These are phyloP conservation scores for Leccinum olivaceopallidum DNA, from an alignment of 768 basidiomycete genomes.

Conservation along the genomic window DNA sequence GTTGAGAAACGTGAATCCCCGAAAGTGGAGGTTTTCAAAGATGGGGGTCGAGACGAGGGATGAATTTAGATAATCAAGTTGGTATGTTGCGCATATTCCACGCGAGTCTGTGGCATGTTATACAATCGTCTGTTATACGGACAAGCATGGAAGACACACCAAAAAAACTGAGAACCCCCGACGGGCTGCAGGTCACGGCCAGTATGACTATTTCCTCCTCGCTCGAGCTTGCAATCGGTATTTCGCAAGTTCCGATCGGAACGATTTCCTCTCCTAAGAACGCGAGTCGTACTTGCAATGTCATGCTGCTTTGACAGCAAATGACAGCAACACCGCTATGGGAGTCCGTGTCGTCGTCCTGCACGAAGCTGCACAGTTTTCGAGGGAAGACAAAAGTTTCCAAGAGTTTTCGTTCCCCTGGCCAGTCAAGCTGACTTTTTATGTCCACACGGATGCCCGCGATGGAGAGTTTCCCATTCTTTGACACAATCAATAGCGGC, in stretches of 20 bases:
- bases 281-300: constrained; percentile 24
- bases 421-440: constrained; percentile 27
- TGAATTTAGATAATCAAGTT: constrained; percentile 29
- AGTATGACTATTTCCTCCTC: background rate
- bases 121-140: background rate
- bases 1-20: constrained; percentile 17
- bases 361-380: constrained; percentile 30
- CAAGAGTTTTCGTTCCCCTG: constrained; percentile 28
- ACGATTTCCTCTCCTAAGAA: constrained; percentile 22
- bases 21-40: constrained; percentile 23
- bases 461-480: constrained; percentile 35
- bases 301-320: constrained; percentile 22
- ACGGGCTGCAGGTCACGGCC: constrained; percentile 37
- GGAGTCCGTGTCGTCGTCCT: constrained; percentile 12
- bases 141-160: constrained; percentile 35
- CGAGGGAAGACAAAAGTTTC: constrained; percentile 34
- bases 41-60: constrained; percentile 26
- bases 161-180: constrained; percentile 52
- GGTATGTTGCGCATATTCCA: constrained; percentile 44
- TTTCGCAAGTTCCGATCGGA: constrained; percentile 21
- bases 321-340: constrained; percentile 17
- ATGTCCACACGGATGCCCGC: constrained; percentile 30
- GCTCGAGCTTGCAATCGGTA: constrained; percentile 17
- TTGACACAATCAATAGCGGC: constrained; percentile 35
- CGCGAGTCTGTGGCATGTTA: constrained; percentile 37